phyloP scores from a whole-genome alignment of 352 stramenopile species.

The Globisporangium paroecandrum region DNA sequence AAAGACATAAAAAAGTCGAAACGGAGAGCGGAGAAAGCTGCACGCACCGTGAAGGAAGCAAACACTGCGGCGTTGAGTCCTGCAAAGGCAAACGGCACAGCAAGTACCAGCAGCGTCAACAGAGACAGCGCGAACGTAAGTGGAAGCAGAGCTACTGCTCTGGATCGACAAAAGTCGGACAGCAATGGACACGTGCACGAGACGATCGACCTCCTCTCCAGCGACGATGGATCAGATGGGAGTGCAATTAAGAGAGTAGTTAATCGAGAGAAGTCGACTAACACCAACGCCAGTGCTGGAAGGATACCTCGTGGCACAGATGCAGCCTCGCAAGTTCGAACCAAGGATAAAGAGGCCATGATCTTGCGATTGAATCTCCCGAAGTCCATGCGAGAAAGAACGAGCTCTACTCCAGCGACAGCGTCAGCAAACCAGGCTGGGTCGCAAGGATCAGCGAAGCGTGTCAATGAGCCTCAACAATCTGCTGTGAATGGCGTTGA shows the following conservation, averaged over 20 bases:
- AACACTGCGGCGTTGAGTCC: neutral
- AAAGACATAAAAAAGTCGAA: slow-evolving; percentile 1
- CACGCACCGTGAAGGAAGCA: neutral
- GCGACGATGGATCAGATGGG: slow-evolving; percentile 19
- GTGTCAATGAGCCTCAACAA: neutral
- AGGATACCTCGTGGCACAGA: neutral
- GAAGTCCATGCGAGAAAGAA: slow-evolving; percentile 4
- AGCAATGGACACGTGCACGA: slow-evolving; percentile 7
- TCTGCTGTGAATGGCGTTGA: neutral
- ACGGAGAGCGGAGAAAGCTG: slow-evolving; percentile 19
- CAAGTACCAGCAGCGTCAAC: neutral
- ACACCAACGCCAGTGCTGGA: neutral
- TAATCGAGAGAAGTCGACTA: neutral
- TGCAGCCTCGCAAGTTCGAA: neutral
- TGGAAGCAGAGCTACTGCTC: neutral
- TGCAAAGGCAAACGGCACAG: neutral
- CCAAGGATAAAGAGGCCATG: neutral
- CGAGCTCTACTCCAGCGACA: neutral
- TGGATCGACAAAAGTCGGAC: neutral
- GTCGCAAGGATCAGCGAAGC: neutral
- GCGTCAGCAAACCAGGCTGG: neutral
- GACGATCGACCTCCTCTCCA: slow-evolving; percentile 31
- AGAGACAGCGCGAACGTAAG: neutral
- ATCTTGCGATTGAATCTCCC: slow-evolving; percentile 2
- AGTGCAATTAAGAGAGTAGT: neutral